Evolutionary conservation across 352 stramenopile genomes (phyloP), one percentile per base, ranked within the genome.

Genomic region (Globisporangium takayamanum): DNA sequence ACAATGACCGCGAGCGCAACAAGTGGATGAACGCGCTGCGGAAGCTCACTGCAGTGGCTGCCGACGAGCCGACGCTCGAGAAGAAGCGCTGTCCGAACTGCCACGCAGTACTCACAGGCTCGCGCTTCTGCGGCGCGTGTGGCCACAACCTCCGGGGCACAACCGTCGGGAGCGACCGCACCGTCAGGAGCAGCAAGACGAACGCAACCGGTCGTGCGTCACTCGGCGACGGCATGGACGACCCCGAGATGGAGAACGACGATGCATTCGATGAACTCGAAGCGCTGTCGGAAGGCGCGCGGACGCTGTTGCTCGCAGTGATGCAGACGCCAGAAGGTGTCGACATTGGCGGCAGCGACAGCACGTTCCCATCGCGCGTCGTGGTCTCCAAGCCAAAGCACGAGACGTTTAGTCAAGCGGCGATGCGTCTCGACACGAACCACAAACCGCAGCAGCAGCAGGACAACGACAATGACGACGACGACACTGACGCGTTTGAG

Each of bases 1-100:
- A 94, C 64, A 95, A 92, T 45, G 84, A 94, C 54, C 80, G 83
- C 2, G 84, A 95, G 63, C 87, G 85, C 36, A 88, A 74, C 44
- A 94, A 94, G 62, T 95, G 87, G 87, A 92, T 95, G 74, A 89
- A 79, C 22, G 87, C 87, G 16, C 69, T 95, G 46, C 69, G 82
- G 36, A 95, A 95, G 63, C 62, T 93, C 14, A 92, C 76, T 11
- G 60, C 76, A 0, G 74, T 89, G 14, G 69, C 70, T 3, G 69
- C 71, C 3, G 82, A 94, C 59, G 84, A 94, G 33, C 78, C 79
- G 5, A 71, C 89, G 33, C 53, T 79, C 2, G 81, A 89, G 53
- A 90, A 94, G 68, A 94, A 94, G 69, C 77, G 82, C 47, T 96
- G 87, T 41, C 64, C 81, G 5, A 92, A 93, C 59, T 96, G 87